A percentile compares a stretch with the other conserved stretches of the same genome.
Evolutionary conservation across 108 stramenopile genomes (phyloP).

Genomic region (Cyclotella distinguenda): DNA sequence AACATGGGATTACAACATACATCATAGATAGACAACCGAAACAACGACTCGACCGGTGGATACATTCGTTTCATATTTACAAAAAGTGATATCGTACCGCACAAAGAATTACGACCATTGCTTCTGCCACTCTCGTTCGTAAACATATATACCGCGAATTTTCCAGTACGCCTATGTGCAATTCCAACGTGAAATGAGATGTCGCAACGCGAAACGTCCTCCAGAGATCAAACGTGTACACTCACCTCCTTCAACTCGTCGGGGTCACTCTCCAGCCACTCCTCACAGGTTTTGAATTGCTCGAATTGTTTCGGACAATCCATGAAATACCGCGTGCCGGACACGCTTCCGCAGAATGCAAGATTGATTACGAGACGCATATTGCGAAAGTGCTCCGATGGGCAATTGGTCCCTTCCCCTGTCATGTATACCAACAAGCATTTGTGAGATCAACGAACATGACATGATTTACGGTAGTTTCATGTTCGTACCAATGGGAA

Average conservation of each 20-base stretch:
- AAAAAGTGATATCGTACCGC: too few species aligned
- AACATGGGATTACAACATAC: too few species aligned
- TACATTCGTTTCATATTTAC: too few species aligned
- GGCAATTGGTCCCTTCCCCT: slow-evolving; percentile 76
- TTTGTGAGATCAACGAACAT: too few species aligned
- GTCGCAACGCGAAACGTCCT: too few species aligned
- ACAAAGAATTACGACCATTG: slow-evolving; percentile 41
- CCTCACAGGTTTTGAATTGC: slow-evolving; percentile 68
- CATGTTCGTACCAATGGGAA: slow-evolving; percentile 78
- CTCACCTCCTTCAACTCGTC: slow-evolving; percentile 80
- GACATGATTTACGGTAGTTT: too few species aligned
- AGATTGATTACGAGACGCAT: slow-evolving; percentile 89
- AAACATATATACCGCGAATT: slow-evolving; percentile 85
- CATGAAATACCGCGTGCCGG: slow-evolving; percentile 77
- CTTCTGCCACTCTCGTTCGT: slow-evolving; percentile 72
- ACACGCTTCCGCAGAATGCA: slow-evolving; percentile 85
- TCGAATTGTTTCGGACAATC: slow-evolving; percentile 80
- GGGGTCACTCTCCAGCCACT: slow-evolving; percentile 72
- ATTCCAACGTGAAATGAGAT: too few species aligned
- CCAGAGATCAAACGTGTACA: too few species aligned
- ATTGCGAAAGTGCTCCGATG: slow-evolving; percentile 71
- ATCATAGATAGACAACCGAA: too few species aligned
- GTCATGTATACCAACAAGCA: too few species aligned
- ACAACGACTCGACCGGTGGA: too few species aligned
- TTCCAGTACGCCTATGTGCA: slow-evolving; percentile 91